Base-by-base conservation (phyloP, 176 grass and related monocot genomes). In the Thalia dealbata region DNA sequence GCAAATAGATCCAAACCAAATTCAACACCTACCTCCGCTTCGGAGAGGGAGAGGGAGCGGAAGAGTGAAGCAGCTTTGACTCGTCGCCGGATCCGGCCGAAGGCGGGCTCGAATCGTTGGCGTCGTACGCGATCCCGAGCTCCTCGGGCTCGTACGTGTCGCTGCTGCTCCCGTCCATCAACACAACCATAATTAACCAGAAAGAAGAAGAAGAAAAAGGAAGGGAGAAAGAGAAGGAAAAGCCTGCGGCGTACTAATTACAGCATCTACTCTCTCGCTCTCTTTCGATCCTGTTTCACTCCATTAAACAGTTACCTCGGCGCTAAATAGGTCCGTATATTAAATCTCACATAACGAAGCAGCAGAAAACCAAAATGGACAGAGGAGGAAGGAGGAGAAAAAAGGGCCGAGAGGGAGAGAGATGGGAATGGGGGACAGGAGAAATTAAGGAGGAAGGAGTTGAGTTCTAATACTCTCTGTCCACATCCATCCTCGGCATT, bases 11-110 rank as follows among this genome's bases (percentile, higher is more conserved):
- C 32, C 1, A 4, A 1, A 38, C 1, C 32, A 38, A 4, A 38
- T 38, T 4, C 32, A 38, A 38, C 24, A 99, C 95, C 95, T 24
- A 99, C 95, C 95, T 99, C 78, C 90, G 78, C 83, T 99, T 99
- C 9, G 85, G 64, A 0, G 83, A 79, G 14, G 89, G 89, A 50
- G 69, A 12, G 67, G 44, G 1, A 71, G 64, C 62, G 35, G 24
- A 60, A 77, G 76, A 44, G 38, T 44, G 32, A 23, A 41, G 9
- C 3, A 2, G 42, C 78, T 44, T 80, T 55, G 84, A 79, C 43
- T 83, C 79, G 30, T 51, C 44, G 44, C 69, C 69, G 15, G 45
- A 50, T 52, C 55, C 89, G 27, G 65, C 55, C 6, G 65, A 32
- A 21, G 29, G 21, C 2, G 65, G 65, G 64, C 51, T 70, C 32